Evolutionary conservation across 352 stramenopile species (phyloP).

Genomic region (Pythium diclinum): DNA sequence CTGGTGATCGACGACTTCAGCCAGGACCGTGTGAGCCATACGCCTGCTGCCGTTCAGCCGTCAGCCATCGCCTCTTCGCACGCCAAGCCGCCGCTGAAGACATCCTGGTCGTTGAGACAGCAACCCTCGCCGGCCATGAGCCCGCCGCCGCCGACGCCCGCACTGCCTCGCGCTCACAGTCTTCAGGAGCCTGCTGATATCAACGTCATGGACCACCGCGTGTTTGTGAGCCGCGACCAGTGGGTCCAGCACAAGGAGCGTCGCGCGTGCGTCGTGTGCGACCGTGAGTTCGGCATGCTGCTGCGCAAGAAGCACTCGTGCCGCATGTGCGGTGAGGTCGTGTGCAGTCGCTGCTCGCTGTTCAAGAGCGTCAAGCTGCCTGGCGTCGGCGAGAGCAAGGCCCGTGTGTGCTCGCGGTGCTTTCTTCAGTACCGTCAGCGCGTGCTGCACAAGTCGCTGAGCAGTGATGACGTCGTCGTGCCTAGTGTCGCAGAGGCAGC

Average conservation of each 20-base stretch:
- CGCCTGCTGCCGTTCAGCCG: not conserved
- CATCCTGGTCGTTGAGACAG: slow-evolving; percentile 1
- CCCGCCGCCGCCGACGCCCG: not conserved
- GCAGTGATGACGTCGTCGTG: slow-evolving; percentile 1
- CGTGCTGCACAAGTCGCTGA: slow-evolving; percentile 16
- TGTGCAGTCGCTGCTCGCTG: slow-evolving; percentile 75
- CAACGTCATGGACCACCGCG: slow-evolving; percentile 45
- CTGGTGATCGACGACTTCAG: slow-evolving; percentile 25
- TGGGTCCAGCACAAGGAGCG: slow-evolving; percentile 53
- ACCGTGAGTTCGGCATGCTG: slow-evolving; percentile 65
- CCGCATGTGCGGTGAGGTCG: slow-evolving; percentile 78
- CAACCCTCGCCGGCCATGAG: not conserved
- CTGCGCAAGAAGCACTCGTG: slow-evolving; percentile 69
- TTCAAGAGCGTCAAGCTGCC: slow-evolving; percentile 64
- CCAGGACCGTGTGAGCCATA: slow-evolving; percentile 15
- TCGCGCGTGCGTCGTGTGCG: slow-evolving; percentile 58
- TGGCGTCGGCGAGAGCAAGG: slow-evolving; percentile 51
- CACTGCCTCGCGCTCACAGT: slow-evolving; percentile 6
- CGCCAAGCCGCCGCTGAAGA: slow-evolving; percentile 1
- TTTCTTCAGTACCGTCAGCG: slow-evolving; percentile 62
- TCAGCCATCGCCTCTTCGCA: not conserved
- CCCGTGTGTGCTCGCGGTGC: slow-evolving; percentile 71
- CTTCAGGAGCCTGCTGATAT: slow-evolving; percentile 3
- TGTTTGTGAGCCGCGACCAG: slow-evolving; percentile 55
- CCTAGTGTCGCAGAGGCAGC: not conserved